Percentiles rank a stretch among this genome's conserved stretches.
These are phyloP conservation scores for Diaporthe batatas DNA, from an alignment of 2,329 filamentous ascomycete species.

Conservation along the genomic window DNA sequence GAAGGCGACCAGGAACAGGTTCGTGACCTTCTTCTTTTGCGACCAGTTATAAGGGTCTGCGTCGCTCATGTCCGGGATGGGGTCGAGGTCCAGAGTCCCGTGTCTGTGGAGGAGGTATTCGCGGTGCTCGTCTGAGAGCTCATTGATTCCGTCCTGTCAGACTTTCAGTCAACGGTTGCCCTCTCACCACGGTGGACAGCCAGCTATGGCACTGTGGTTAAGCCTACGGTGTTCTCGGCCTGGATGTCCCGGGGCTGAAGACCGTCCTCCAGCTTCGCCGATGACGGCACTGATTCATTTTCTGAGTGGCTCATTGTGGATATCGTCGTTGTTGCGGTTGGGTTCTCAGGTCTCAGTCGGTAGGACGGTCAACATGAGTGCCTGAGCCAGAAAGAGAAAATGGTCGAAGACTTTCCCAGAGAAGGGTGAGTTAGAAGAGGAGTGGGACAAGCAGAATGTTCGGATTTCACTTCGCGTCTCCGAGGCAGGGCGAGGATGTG, in stretches of 20 bases:
- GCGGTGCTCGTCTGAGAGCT: conserved; percentile 58
- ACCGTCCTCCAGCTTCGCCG: conserved; percentile 37
- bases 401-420: background rate
- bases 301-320: conserved; percentile 36
- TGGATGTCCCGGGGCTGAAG: conserved; percentile 5
- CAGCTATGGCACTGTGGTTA: no score
- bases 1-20: conserved; percentile 67
- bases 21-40: conserved; percentile 65
- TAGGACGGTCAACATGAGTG: background rate
- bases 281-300: conserved; percentile 27
- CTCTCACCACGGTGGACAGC: background rate
- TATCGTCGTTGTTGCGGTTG: background rate
- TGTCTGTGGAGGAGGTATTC: conserved; percentile 65
- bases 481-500: background rate
- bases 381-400: background rate
- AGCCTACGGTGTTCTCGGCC: conserved; percentile 34
- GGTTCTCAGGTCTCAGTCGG: background rate
- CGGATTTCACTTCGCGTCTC: conserved; percentile 24
- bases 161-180: background rate
- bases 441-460: background rate
- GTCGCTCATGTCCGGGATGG: conserved; percentile 62
- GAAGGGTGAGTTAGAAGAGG: background rate
- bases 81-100: conserved; percentile 67
- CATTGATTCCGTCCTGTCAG: conserved; percentile 28
- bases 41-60: conserved; percentile 71